A percentile compares a stretch with the other conserved stretches of the same genome.
Evolutionary conservation across 805 yeast species (phyloP).

Genomic region (Candida rishiriensis): DNA sequence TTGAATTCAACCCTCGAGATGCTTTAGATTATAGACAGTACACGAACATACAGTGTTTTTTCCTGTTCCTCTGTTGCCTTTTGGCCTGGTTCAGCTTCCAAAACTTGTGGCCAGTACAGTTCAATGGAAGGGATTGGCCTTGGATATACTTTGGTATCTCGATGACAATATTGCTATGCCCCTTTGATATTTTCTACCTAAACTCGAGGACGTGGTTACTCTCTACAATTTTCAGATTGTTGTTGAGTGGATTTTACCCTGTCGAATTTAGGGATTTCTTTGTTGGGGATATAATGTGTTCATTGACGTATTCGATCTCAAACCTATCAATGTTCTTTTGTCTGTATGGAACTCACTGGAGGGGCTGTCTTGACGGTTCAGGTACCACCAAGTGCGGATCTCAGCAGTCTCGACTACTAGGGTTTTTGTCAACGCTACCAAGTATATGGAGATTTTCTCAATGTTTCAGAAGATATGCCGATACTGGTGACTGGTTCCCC

Average conservation of each 20-base stretch:
- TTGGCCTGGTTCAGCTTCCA: slow-evolving; percentile 74
- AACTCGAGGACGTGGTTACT: slow-evolving; percentile 77
- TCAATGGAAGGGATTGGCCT: slow-evolving; percentile 75
- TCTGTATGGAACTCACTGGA: slow-evolving; percentile 70
- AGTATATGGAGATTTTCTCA: slow-evolving; percentile 88
- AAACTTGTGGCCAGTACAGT: slow-evolving; percentile 54
- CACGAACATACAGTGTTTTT: slow-evolving; percentile 57
- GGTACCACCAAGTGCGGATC: slow-evolving; percentile 63
- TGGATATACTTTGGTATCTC: slow-evolving; percentile 63
- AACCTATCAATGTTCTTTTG: slow-evolving; percentile 85
- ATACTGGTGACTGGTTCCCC: slow-evolving; percentile 94
- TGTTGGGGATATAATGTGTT: slow-evolving; percentile 85
- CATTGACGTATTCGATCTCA: slow-evolving; percentile 83
- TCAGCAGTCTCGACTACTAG: slow-evolving; percentile 67
- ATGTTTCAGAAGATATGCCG: slow-evolving; percentile 85
- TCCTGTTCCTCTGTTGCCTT: slow-evolving; percentile 52
- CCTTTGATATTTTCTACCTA: slow-evolving; percentile 51
- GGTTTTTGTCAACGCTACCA: slow-evolving; percentile 81
- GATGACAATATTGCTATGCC: slow-evolving; percentile 50
- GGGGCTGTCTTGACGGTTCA: slow-evolving; percentile 40
- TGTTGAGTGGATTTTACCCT: slow-evolving; percentile 83
- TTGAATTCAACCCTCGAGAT: slow-evolving; percentile 74
- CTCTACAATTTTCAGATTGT: slow-evolving; percentile 63
- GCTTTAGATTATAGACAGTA: slow-evolving; percentile 64
- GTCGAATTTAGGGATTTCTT: slow-evolving; percentile 95